Evolutionary conservation across 192 early-diverging fungal genomes (phyloP), one percentile per base, ranked within the genome.

Genomic region (Hyaloraphidium curvatum): DNA sequence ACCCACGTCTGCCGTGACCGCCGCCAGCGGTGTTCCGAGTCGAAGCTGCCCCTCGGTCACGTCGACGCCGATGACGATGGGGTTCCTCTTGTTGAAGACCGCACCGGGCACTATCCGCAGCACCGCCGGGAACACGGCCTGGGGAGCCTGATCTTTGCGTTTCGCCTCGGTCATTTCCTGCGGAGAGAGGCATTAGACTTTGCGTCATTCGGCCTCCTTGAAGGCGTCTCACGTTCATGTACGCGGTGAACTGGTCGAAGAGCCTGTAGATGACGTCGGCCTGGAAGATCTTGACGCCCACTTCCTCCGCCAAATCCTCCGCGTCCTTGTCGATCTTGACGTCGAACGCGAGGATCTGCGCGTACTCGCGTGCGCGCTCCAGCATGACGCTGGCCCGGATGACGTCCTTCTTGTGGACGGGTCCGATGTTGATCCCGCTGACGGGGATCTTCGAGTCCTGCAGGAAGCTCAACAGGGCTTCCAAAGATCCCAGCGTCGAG

Each of bases 201-300:
- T 23, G 9, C 33, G 33, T 37, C 33, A 37, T 37, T 7, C 11
- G 0, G n/a, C 16, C 16, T 19, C 16, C 55, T 23, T 1, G 35
- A 37, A n/a, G 13, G 27, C 17, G 16, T 13, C 3, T 2, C 29
- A 27, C 22, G 1, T 28, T 50, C 64, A 64, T 52, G 63, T 98
- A 92, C 26, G 76, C 81, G 2, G 78, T 87, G 58, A 84, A 98
- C 51, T 76, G 64, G 63, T 98, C 94, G 62, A 94, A 96, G 81
- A 98, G 73, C 60, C 94, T 91, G 69, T 98, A 98, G 61, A 98
- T 98, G 61, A 96, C 93, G 60, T 98, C 90, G 27, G 94, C 94
- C 55, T 76, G 79, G 70, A 94, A 98, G 25, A 98, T 71, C 65
- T 79, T 86, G 53, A 98, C 75, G 31, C 91, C 91, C 33, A 86